A percentile compares a stretch with the other conserved stretches of the same genome.
These are phyloP conservation scores for Neoboletus brunneissimus DNA, from an alignment of 768 basidiomycete genomes.

Conservation along the genomic window DNA sequence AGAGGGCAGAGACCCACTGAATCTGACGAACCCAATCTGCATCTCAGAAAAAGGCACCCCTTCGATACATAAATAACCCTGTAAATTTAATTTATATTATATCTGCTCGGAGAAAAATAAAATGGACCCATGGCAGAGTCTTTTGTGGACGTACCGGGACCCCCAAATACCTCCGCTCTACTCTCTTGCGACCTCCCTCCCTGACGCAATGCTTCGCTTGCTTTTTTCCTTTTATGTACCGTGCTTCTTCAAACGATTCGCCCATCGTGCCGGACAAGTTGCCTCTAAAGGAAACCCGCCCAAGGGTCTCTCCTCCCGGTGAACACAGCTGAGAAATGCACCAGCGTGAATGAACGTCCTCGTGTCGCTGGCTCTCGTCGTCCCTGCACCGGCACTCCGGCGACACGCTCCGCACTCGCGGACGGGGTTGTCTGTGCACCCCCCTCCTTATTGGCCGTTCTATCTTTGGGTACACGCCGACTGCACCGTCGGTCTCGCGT, in stretches of 20 bases:
- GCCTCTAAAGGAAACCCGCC: slow-evolving; percentile 6
- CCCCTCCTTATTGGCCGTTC: too few relatives aligned
- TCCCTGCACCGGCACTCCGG: too few relatives aligned
- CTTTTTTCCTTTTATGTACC: slow-evolving; percentile 12
- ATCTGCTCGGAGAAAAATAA: not conserved
- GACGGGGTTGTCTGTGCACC: too few relatives aligned
- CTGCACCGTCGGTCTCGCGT: too few relatives aligned
- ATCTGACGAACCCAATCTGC: slow-evolving; percentile 30
- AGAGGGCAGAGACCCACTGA: not conserved
- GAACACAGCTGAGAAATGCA: too few relatives aligned
- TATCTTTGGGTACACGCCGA: too few relatives aligned
- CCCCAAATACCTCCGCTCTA: slow-evolving; percentile 9
- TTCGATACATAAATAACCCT: not conserved
- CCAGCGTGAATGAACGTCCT: too few relatives aligned
- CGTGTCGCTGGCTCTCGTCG: too few relatives aligned
- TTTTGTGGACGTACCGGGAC: slow-evolving; percentile 3
- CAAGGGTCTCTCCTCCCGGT: not conserved
- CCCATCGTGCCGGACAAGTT: slow-evolving; percentile 2
- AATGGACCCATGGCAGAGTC: not conserved
- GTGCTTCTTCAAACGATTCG: slow-evolving; percentile 21
- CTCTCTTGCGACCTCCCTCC: not conserved
- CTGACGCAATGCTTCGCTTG: not conserved
- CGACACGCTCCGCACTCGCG: too few relatives aligned
- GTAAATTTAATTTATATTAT: not conserved
- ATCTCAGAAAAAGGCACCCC: slow-evolving; percentile 8